These are phyloP conservation scores for Gossypium raimondii DNA, from an alignment of 345 rosid species.

Conservation along the genomic window DNA sequence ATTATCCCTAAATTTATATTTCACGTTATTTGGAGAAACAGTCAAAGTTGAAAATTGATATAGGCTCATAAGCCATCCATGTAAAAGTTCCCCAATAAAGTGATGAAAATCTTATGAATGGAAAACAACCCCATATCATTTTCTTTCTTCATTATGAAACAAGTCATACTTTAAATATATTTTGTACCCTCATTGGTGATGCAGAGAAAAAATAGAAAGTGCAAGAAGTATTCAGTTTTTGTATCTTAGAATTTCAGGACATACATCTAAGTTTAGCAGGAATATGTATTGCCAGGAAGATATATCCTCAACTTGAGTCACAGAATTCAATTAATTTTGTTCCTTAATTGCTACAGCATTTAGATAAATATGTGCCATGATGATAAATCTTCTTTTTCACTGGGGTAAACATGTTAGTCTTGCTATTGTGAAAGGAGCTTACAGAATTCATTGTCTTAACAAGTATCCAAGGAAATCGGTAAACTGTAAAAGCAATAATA, in stretches of 20 bases:
- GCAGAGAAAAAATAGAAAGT: neutral
- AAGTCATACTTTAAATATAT: neutral
- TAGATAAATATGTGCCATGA: neutral
- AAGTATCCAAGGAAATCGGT: neutral
- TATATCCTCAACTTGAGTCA: neutral
- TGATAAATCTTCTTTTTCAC: neutral
- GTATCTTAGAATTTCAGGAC: neutral
- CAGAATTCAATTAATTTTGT: neutral
- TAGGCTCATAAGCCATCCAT: neutral
- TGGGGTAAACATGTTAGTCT: neutral
- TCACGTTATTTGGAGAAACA: neutral
- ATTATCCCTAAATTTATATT: neutral
- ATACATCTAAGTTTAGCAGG: neutral
- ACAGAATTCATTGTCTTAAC: neutral
- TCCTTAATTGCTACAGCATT: neutral
- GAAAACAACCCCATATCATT: neutral
- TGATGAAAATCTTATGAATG: neutral
- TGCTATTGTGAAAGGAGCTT: neutral
- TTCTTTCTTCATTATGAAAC: neutral
- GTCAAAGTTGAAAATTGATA: constrained; percentile 1
- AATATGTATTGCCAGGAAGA: neutral
- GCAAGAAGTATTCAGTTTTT: neutral
- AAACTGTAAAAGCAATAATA: neutral
- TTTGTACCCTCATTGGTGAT: neutral
- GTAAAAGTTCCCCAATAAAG: neutral